phyloP scores from a whole-genome alignment of 257 asterid species.

The Salvia splendens region DNA sequence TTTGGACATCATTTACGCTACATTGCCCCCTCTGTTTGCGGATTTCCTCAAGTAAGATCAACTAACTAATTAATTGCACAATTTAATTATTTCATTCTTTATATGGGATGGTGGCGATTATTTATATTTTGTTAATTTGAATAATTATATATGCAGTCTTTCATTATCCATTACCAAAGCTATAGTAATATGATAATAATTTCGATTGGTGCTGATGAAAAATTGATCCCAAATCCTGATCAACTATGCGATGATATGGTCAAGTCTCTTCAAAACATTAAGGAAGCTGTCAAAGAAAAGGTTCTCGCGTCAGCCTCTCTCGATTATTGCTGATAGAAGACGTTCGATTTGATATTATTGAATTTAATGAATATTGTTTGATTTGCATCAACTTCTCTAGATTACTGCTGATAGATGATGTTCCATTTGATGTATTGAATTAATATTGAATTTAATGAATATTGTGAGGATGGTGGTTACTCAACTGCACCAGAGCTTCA shows the following conservation, averaged over 20 bases:
- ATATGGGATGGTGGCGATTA: neutral
- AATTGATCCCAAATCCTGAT: conserved; percentile 49
- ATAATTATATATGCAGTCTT: conserved; percentile 30
- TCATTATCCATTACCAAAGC: conserved; percentile 45
- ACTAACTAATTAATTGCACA: too few species aligned
- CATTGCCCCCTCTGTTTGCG: conserved; percentile 44
- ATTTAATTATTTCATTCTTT: too few species aligned
- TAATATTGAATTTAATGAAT: too few species aligned
- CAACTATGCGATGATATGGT: conserved; percentile 45
- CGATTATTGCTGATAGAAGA: neutral
- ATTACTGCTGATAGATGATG: too few species aligned
- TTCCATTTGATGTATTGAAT: too few species aligned
- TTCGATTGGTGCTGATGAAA: conserved; percentile 41
- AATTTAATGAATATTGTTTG: too few species aligned
- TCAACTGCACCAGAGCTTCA: too few species aligned
- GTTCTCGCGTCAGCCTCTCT: neutral
- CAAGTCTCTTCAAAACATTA: conserved; percentile 36
- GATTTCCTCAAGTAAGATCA: conserved; percentile 40
- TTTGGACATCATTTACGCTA: conserved; percentile 21
- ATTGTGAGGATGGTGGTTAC: too few species aligned
- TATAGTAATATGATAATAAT: conserved; percentile 45
- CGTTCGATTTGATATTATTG: too few species aligned
- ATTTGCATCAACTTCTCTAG: too few species aligned
- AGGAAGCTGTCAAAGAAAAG: conserved; percentile 32
- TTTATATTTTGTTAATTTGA: neutral